Evolutionary conservation across 805 yeast species (phyloP), one percentile per base, ranked within the genome.

Genomic region (Scheffersomyces stipitis): DNA sequence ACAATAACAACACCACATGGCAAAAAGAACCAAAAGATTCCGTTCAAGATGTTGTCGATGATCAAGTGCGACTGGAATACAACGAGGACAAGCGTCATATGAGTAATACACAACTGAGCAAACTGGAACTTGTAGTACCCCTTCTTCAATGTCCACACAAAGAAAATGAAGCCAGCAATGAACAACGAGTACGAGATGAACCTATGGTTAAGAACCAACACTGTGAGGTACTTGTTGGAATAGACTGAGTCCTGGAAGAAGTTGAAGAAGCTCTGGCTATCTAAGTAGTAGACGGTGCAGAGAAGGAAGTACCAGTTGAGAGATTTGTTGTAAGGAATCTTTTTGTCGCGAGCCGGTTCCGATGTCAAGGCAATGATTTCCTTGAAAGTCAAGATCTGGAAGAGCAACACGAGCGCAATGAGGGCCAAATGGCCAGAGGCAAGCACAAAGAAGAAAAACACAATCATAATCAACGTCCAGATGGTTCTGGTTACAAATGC

Each of bases 61-160:
- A 93, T 86, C 60, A 90, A 80, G 63, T 93, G 96, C 31, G 95
- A 93, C 68, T 93, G 99, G 69, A 87, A 81, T 18, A 93, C 95
- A 37, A 91, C 96, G 41, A 93, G 66, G 43, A 90, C 67, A 49
- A 93, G 66, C 14, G 93, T 88, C 96, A 93, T 88, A 59, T 91
- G 97, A 3, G 98, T 90, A 42, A 86, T 78, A 62, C 96, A 87
- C 48, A 93, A 76, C 56, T 93, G 96, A 15, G 91, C 88, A 69
- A 91, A 91, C 66, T 93, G 99, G 68, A 87, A 89, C 60, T 80
- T 83, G 58, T 88, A 80, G 62, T 80, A 85, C 15, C 96, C 96
- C 59, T 86, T 90, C 53, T 89, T 84, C 56, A 93, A 72, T 31
- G 95, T 84, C 49, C 85, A 78, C 40, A 93, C 97, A 58, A 93